Base-by-base conservation (phyloP, 148 eudicot species). In the Amaranthus palmeri region DNA sequence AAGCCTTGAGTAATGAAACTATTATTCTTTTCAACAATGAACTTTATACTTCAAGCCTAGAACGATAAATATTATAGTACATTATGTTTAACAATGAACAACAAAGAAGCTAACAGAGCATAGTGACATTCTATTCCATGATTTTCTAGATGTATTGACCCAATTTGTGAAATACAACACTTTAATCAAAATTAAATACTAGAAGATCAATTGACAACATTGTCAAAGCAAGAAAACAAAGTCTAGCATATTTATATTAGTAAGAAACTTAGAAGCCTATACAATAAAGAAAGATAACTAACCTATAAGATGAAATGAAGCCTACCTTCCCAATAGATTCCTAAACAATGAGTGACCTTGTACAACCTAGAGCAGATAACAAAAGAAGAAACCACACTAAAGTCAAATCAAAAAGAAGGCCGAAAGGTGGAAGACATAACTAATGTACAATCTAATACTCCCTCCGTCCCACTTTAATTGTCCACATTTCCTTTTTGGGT, bases 321-420 rank as follows among this genome's bases (percentile, higher is more conserved):
- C 40, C 25, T 81, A 86, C 90, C 83, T 84, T 64, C 81, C 70
- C 68, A 86, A 69, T 77, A 86, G 78, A 72, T 73, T 82, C 53
- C 76, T 71, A 69, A 86, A 86, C 68, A 78, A 73, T 48, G 87
- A 82, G 78, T 84, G 84, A 62, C 87, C 90, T 72, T 84, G 87
- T 68, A 84, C 78, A 68, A 86, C 77, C 87, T 86, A 78, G 58
- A 69, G 18, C 12, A 46, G 48, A 69, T 51, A 14, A 67, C 18
- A 52, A 52, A 40, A 42, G 36, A 51, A 44, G 41, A 59, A 50
- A 61, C 71, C 73, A 65, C 55, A 46, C 65, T 42, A 63, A 61
- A 43, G 54, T 72, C 56, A 56, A 45, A 60, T 71, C 48, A 61
- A 68, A 13, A 61, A 72, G 72, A 44, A 6, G n/a, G 65, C 25